These are phyloP conservation scores for Fraxinus paxiana DNA, from an alignment of 305 asterid species.

Conservation along the genomic window DNA sequence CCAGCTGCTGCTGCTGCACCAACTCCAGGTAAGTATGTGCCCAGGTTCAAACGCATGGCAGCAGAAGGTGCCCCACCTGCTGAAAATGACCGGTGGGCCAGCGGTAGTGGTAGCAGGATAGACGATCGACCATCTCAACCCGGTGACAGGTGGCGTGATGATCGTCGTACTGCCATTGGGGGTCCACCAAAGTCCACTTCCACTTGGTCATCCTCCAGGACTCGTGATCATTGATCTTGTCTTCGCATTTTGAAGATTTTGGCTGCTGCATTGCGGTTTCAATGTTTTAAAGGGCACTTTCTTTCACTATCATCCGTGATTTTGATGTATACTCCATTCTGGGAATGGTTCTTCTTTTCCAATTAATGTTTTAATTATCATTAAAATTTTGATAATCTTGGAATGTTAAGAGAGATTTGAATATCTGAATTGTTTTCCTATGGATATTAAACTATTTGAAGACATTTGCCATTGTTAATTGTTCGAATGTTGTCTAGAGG, in stretches of 20 bases:
- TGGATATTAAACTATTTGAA: background rate
- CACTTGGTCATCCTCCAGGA: conserved; percentile 42
- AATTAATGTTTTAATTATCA: background rate
- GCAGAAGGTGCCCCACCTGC: conserved; percentile 41
- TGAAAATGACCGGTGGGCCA: conserved; percentile 57
- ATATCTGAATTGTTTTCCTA: background rate
- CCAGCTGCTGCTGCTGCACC: conserved; percentile 37
- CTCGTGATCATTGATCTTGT: background rate
- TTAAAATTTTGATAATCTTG: background rate
- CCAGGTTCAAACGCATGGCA: conserved; percentile 37
- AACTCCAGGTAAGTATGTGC: conserved; percentile 56
- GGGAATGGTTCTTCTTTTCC: background rate
- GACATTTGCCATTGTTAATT: background rate
- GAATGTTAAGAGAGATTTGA: background rate
- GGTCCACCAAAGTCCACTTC: conserved; percentile 35
- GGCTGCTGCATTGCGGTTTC: background rate
- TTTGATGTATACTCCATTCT: background rate
- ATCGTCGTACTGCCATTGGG: conserved; percentile 33
- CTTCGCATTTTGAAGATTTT: background rate
- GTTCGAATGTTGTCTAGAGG: background rate
- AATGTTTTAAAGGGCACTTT: background rate
- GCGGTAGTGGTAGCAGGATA: conserved; percentile 42
- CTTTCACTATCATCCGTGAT: background rate
- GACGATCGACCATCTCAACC: conserved; percentile 43
- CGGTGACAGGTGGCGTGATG: conserved; percentile 54